phyloP scores from a whole-genome alignment of 176 grass and related monocot species.

The Oryza nivara region DNA sequence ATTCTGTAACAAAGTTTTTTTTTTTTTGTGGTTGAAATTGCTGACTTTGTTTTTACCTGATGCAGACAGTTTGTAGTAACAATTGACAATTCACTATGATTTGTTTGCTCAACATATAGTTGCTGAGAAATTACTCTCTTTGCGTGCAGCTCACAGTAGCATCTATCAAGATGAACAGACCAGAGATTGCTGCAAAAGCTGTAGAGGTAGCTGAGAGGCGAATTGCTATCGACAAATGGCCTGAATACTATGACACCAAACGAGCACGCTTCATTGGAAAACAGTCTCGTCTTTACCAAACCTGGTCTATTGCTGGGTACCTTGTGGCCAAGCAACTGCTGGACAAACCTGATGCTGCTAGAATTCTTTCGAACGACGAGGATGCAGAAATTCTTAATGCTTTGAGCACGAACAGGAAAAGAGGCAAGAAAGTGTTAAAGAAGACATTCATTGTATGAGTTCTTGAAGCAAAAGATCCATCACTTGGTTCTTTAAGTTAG shows the following conservation, averaged over 20 bases:
- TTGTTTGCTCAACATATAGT: slow-evolving; percentile 7
- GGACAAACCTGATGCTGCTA: slow-evolving; percentile 81
- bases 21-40: not conserved
- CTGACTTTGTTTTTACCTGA: not conserved
- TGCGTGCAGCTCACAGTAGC: slow-evolving; percentile 76
- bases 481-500: slow-evolving; percentile 12
- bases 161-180: slow-evolving; percentile 87
- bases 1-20: not conserved
- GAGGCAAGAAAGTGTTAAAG: slow-evolving; percentile 78
- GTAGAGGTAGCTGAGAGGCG: slow-evolving; percentile 73
- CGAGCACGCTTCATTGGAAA: slow-evolving; percentile 81
- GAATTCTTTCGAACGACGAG: slow-evolving; percentile 82
- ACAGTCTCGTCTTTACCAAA: slow-evolving; percentile 77
- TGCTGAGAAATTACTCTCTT: slow-evolving; percentile 7
- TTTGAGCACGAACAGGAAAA: slow-evolving; percentile 67
- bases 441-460: slow-evolving; percentile 80
- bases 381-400: slow-evolving; percentile 85
- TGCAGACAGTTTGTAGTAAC: not conserved
- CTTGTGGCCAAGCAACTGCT: slow-evolving; percentile 75
- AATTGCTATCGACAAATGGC: slow-evolving; percentile 75
- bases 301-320: slow-evolving; percentile 84
- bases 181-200: slow-evolving; percentile 80
- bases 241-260: slow-evolving; percentile 91
- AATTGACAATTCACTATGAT: not conserved
- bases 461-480: not conserved